These are phyloP conservation scores for Cucumis cinereus DNA, from an alignment of 306 rosid genomes.

Conservation along the genomic window DNA sequence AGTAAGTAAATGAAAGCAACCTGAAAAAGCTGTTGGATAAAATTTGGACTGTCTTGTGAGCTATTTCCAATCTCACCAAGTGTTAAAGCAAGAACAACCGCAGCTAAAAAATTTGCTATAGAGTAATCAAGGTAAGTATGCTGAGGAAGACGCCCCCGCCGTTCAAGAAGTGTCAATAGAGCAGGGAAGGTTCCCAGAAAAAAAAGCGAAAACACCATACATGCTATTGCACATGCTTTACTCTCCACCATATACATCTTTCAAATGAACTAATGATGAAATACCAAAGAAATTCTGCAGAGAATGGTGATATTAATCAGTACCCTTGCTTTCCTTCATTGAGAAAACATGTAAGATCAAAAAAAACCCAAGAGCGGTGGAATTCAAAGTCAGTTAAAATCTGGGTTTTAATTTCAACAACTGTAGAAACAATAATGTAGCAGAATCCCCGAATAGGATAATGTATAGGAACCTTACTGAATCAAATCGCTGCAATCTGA, in stretches of 20 bases:
- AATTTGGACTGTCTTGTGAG: constrained; percentile 33
- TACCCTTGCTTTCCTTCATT: neutral
- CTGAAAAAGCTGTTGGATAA: constrained; percentile 59
- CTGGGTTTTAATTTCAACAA: neutral
- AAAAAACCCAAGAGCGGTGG: neutral
- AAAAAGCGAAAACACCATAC: constrained; percentile 57
- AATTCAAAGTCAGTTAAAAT: neutral
- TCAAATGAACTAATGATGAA: constrained; percentile 1
- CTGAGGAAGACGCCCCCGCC: constrained; percentile 91
- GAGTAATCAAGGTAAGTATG: constrained; percentile 88
- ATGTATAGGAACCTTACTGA: neutral
- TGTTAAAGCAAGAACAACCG: constrained; percentile 67
- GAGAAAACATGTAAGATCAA: neutral
- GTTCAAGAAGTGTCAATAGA: constrained; percentile 50
- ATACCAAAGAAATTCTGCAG: neutral
- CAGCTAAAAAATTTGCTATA: constrained; percentile 66
- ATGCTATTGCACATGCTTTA: constrained; percentile 73
- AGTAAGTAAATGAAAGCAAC: constrained; percentile 14
- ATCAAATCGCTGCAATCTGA: neutral
- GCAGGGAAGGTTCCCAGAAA: constrained; percentile 92
- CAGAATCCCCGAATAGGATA: neutral
- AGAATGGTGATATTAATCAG: neutral
- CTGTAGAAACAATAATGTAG: neutral
- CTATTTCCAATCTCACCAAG: constrained; percentile 67
- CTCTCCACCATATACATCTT: constrained; percentile 75